phyloP scores from a whole-genome alignment of 345 rosid genomes.

The Salix koriyanagi region DNA sequence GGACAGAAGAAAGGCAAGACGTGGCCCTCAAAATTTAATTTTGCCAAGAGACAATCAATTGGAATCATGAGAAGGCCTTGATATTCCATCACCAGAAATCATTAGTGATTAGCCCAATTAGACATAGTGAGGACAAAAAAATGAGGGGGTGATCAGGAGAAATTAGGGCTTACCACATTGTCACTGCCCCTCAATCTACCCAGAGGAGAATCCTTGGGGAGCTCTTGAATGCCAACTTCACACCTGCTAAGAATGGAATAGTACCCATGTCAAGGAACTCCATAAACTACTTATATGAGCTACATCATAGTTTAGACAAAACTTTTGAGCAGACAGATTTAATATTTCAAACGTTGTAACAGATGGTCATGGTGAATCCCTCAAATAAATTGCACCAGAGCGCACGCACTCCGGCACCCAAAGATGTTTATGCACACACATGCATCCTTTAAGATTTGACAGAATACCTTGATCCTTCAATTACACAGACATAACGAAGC shows the following conservation, averaged over 20 bases:
- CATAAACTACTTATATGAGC: neutral
- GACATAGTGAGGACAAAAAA: too few relatives aligned
- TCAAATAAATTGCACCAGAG: neutral
- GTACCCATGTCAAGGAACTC: neutral
- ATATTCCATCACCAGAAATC: too few relatives aligned
- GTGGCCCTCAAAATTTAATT: too few relatives aligned
- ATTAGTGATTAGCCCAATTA: too few relatives aligned
- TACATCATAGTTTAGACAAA: too few relatives aligned
- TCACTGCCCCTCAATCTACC: constrained; percentile 96
- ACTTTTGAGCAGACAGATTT: too few relatives aligned
- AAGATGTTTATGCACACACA: neutral
- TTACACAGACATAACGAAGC: constrained; percentile 84
- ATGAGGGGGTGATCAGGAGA: neutral
- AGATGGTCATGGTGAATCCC: neutral
- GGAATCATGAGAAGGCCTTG: too few relatives aligned
- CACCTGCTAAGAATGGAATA: constrained; percentile 40
- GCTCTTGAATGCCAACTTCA: constrained; percentile 89
- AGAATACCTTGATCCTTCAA: constrained; percentile 68
- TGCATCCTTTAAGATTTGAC: neutral
- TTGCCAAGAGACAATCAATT: too few relatives aligned
- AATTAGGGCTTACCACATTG: constrained; percentile 57
- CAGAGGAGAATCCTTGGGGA: constrained; percentile 66
- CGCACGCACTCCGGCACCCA: neutral
- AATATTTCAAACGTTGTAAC: too few relatives aligned
- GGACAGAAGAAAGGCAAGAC: neutral